Conservation (phyloP, 2,329 filamentous ascomycete species). For the Kalaharituber pfeilii region DNA sequence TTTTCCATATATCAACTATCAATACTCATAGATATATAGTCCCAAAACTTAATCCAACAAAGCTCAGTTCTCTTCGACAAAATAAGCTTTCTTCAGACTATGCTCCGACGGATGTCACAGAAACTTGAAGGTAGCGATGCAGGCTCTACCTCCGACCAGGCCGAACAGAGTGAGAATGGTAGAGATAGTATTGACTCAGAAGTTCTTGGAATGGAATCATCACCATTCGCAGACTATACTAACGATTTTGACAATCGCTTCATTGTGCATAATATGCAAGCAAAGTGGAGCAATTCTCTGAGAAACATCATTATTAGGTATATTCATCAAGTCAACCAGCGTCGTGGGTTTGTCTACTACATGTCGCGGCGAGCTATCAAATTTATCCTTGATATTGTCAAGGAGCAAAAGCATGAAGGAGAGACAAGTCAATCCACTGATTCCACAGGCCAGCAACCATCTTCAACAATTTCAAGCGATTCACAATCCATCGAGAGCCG, state of each 20-base stretch:
- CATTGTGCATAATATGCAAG: slow-evolving; percentile 89
- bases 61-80: slow-evolving; percentile 40
- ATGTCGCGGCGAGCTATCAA: slow-evolving; percentile 90
- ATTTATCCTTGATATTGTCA: slow-evolving; percentile 93
- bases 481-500: slow-evolving; percentile 16
- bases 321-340: slow-evolving; percentile 90
- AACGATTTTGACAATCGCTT: slow-evolving; percentile 98
- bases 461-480: background rate
- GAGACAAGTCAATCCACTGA: slow-evolving; percentile 21
- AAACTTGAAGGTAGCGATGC: slow-evolving; percentile 33
- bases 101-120: slow-evolving; percentile 40
- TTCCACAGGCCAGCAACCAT: slow-evolving; percentile 6
- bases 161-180: slow-evolving; percentile 27
- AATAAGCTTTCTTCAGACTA: slow-evolving; percentile 40
- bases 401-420: slow-evolving; percentile 41
- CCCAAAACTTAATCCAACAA: slow-evolving; percentile 38
- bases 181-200: slow-evolving; percentile 39
- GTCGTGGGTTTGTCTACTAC: slow-evolving; percentile 93
- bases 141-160: slow-evolving; percentile 22
- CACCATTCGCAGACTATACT: slow-evolving; percentile 60
- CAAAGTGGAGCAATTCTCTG: slow-evolving; percentile 96
- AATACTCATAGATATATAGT: slow-evolving; percentile 21
- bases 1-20: slow-evolving; percentile 6
- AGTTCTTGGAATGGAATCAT: slow-evolving; percentile 43
- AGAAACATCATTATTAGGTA: slow-evolving; percentile 94